A percentile compares a stretch with the other conserved stretches of the same genome.
Evolutionary conservation across 495 filamentous ascomycete species (phyloP).

Genomic region (Filosporella fistucella): DNA sequence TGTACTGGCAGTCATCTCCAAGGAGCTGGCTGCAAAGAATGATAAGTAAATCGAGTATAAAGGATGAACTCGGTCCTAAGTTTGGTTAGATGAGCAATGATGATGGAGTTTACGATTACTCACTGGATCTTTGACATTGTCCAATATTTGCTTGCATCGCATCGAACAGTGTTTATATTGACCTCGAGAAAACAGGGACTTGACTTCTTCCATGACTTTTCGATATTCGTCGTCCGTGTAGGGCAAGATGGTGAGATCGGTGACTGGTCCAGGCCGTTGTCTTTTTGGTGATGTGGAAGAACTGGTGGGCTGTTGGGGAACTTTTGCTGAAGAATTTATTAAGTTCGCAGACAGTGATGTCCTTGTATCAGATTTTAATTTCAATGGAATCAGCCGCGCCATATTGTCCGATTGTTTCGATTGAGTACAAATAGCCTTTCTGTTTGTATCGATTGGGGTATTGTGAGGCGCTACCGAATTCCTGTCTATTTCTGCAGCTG

Average conservation of each 20-base stretch:
- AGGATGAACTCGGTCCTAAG: conserved; percentile 24
- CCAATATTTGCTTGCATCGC: conserved; percentile 19
- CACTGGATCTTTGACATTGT: conserved; percentile 15
- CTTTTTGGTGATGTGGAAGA: conserved; percentile 2
- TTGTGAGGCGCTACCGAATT: background rate
- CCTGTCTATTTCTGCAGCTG: no score
- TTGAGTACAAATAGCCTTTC: no score
- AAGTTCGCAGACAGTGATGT: background rate
- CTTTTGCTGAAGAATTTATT: background rate
- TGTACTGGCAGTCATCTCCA: conserved; percentile 46
- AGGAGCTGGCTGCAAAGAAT: conserved; percentile 48
- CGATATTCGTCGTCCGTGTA: conserved; percentile 20
- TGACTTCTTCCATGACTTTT: conserved; percentile 23
- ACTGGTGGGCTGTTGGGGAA: background rate
- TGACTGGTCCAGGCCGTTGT: conserved; percentile 13
- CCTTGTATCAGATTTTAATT: conserved; percentile 1
- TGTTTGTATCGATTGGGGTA: background rate
- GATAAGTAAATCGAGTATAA: conserved; percentile 47
- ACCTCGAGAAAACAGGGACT: conserved; percentile 13
- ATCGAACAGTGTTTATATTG: conserved; percentile 21
- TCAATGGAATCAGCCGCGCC: conserved; percentile 14
- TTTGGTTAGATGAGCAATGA: background rate
- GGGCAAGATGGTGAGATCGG: conserved; percentile 17
- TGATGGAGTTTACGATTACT: conserved; percentile 1
- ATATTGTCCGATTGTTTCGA: conserved; percentile 10